Conservation (phyloP, 2,329 filamentous ascomycete genomes). For the Claviceps cyperi region DNA sequence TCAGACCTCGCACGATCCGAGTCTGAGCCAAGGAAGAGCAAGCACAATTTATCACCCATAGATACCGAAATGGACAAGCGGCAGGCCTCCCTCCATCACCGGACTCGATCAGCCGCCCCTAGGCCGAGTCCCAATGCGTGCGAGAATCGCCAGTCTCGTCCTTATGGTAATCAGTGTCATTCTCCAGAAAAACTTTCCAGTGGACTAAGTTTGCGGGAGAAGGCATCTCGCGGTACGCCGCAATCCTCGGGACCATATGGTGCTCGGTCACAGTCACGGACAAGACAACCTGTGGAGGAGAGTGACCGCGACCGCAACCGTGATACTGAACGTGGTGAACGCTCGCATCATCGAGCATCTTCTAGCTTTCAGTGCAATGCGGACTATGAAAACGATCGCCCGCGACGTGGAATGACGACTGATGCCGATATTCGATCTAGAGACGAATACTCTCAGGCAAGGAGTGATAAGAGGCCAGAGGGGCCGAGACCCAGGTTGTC, state of each 20-base stretch:
- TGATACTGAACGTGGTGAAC: conserved; percentile 12
- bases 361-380: conserved; percentile 14
- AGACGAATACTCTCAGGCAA: conserved; percentile 10
- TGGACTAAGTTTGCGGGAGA: conserved; percentile 26
- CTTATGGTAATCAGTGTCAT: conserved; percentile 20
- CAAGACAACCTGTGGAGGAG: conserved; percentile 14
- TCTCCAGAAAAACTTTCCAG: conserved; percentile 30
- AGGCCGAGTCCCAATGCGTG: conserved; percentile 19
- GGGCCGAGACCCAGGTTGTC: conserved; percentile 10
- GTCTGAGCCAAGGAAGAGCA: conserved; percentile 17
- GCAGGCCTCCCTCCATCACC: conserved; percentile 16
- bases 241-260: conserved; percentile 17
- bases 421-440: conserved; percentile 17
- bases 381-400: conserved; percentile 14
- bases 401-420: conserved; percentile 17
- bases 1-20: conserved; percentile 8
- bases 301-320: conserved; percentile 11
- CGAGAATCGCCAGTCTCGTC: conserved; percentile 14
- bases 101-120: conserved; percentile 22
- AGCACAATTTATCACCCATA: conserved; percentile 28
- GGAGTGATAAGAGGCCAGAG: conserved; percentile 14
- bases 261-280: conserved; percentile 17
- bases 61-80: conserved; percentile 25
- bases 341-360: conserved; percentile 15
- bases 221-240: conserved; percentile 21